Evolutionary conservation across 768 basidiomycete genomes (phyloP), one percentile per base, ranked within the genome.

Genomic region (Guyanaporus albipodus): DNA sequence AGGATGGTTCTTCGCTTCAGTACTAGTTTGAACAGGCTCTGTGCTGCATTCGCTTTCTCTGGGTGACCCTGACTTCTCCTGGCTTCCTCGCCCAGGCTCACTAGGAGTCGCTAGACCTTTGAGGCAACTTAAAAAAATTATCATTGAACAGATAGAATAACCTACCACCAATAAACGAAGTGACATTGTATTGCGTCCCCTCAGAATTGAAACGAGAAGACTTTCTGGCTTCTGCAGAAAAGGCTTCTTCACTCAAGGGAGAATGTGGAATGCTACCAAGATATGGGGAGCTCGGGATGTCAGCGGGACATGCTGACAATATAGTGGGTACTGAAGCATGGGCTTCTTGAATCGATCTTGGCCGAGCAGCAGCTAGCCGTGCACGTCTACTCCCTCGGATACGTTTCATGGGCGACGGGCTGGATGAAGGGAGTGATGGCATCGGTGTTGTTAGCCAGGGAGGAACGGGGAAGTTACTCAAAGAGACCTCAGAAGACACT

Each of bases 381-480:
- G 51, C 41, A 18, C 52, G 61, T 37, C 50, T 58, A 26, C 57
- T 55, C 22, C 53, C 63, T 44, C 53, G 54, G 19, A 55, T 46
- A 29, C 64, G 66, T 29, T 48, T 49, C 28, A 54, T 42, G 3
- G 53, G 29, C 6, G 53, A 31, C 8, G 53, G 36, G 18, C 41
- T 26, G 22, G 52, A 37, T 24, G 61, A 22, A 39, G 63, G 53
- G 23, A 54, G 52, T 2, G 60, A 40, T 36, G 60, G 50, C 38
- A 51, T 12, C 4, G 53, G 47, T 11, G 42, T 38, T 34, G 54
- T 59, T 38, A 48, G 50, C 63, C 53, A 54, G 14, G 87, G 85
- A 27, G 85, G 87, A 28, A 73, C 66, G 4, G 85, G 86, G 66
- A 88, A 88, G 35, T 73, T 70, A 53, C 84, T 86, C 42, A 89